Conservation (phyloP, 78 protist genomes). For the Tieghemostelium lacteum region DNA sequence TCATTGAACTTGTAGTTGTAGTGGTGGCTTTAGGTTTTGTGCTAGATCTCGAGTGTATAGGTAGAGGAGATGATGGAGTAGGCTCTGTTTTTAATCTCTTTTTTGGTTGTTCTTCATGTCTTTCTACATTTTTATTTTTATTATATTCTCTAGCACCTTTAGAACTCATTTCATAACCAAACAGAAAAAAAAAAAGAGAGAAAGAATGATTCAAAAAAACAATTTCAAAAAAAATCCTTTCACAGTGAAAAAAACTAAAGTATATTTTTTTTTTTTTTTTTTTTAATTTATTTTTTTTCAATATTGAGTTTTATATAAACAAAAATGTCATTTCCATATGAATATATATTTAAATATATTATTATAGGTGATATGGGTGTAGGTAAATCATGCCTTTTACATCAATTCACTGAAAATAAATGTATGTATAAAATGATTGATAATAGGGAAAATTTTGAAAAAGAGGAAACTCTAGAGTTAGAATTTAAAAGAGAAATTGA, state of each 20-base stretch:
- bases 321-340: conserved; percentile 63
- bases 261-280: neutral
- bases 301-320: neutral
- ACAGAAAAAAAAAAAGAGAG: too few species aligned
- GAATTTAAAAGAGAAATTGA: neutral
- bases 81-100: neutral
- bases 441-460: neutral
- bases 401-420: conserved; percentile 89
- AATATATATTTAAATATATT: conserved; percentile 92
- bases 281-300: conserved; percentile 9
- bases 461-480: neutral
- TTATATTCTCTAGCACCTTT: too few species aligned
- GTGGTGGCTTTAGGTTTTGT: neutral
- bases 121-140: neutral
- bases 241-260: too few species aligned
- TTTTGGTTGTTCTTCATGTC: neutral
- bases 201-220: too few species aligned
- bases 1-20: neutral
- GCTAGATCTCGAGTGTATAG: neutral
- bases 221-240: too few species aligned
- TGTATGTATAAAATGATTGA: conserved; percentile 60
- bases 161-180: too few species aligned
- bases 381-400: conserved; percentile 92
- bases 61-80: neutral
- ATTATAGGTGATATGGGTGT: conserved; percentile 95